A percentile compares a stretch with the other conserved stretches of the same genome.
Conservation (phyloP, 2,329 filamentous ascomycete genomes). For the Pseudogymnoascus sp. region DNA sequence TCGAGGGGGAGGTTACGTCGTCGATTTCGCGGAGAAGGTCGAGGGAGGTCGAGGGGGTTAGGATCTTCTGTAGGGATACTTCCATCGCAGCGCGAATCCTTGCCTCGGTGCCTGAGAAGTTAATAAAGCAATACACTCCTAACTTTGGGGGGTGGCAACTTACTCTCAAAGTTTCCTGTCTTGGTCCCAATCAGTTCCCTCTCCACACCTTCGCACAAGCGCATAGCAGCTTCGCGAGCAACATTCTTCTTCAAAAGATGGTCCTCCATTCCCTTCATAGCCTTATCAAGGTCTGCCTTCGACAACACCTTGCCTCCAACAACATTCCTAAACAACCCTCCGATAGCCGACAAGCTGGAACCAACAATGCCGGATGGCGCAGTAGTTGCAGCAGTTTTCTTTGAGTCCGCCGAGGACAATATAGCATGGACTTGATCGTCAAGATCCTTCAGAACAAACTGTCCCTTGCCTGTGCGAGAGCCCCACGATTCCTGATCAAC, state of each 20-base stretch:
- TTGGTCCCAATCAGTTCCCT: constrained; percentile 84
- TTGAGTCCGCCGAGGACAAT: constrained; percentile 68
- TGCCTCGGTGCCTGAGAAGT: constrained; percentile 52
- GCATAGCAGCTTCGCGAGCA: constrained; percentile 84
- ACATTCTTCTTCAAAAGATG: constrained; percentile 94
- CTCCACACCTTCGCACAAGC: constrained; percentile 86
- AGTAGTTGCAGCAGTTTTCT: constrained; percentile 39
- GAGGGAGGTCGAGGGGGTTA: constrained; percentile 89
- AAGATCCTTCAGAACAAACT: constrained; percentile 88
- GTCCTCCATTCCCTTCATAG: constrained; percentile 92
- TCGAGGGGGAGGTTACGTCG: constrained; percentile 60
- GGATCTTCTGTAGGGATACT: constrained; percentile 84
- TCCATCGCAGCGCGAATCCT: constrained; percentile 84
- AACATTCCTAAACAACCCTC: constrained; percentile 86
- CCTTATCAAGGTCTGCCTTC: constrained; percentile 80
- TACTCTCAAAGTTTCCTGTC: constrained; percentile 80
- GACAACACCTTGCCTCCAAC: constrained; percentile 90
- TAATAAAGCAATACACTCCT: constrained; percentile 13
- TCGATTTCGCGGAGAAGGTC: constrained; percentile 93
- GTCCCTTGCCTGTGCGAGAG: constrained; percentile 73
- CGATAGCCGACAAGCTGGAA: constrained; percentile 72
- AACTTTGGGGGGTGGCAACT: too few species aligned
- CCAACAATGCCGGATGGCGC: constrained; percentile 61
- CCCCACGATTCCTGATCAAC: constrained; percentile 80
- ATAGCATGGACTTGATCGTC: constrained; percentile 92